These are phyloP conservation scores for Leccinum subspadiceum DNA, from an alignment of 1,284 basidiomycete species.

Conservation along the genomic window DNA sequence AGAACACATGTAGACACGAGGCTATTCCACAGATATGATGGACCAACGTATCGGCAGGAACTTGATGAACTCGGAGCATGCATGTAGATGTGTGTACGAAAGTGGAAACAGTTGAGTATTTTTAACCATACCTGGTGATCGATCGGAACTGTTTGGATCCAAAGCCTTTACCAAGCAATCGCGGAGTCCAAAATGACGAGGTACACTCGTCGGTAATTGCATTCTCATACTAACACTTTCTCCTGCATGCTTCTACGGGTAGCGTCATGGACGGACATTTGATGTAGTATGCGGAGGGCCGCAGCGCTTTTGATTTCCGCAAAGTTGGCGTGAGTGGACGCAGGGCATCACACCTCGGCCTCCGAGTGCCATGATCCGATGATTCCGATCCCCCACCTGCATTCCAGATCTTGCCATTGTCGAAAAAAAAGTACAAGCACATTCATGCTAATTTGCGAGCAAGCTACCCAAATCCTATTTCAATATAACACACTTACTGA, in stretches of 20 bases:
- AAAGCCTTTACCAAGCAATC: background rate
- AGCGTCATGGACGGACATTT: background rate
- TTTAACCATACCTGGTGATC: background rate
- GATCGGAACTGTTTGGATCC: background rate
- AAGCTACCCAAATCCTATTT: background rate
- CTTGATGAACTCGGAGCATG: background rate
- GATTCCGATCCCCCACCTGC: background rate
- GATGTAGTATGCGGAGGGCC: background rate
- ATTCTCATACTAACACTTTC: background rate
- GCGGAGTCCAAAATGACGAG: background rate
- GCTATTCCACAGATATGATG: background rate
- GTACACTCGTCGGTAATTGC: background rate
- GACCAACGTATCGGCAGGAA: background rate
- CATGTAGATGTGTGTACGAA: background rate
- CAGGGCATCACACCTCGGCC: background rate
- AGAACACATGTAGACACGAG: constrained; percentile 1
- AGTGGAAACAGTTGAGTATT: background rate
- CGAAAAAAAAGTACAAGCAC: background rate
- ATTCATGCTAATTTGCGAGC: background rate
- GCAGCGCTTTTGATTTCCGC: background rate
- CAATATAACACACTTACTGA: background rate
- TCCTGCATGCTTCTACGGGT: background rate
- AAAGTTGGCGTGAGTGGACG: background rate
- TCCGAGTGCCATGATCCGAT: background rate
- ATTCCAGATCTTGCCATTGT: background rate